These are phyloP conservation scores for Brassica incana DNA, from an alignment of 345 rosid species.

Conservation along the genomic window DNA sequence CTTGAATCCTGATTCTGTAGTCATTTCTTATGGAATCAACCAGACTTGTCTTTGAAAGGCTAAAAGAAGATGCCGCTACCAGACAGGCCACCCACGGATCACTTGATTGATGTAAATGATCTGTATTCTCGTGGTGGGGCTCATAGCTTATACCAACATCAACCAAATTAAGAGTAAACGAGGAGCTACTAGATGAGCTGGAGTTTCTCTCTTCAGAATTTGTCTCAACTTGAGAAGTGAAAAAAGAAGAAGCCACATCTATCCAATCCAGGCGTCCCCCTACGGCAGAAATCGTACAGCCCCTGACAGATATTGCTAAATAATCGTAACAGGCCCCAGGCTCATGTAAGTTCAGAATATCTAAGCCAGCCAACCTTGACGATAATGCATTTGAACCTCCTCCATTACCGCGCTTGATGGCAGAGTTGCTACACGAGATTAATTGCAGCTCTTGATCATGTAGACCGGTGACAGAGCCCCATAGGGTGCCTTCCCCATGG, in stretches of 20 bases:
- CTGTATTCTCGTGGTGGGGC: constrained; percentile 54
- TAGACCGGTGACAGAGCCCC: constrained; percentile 67
- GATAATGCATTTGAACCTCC: constrained; percentile 91
- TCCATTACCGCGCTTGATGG: constrained; percentile 93
- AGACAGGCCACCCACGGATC: constrained; percentile 65
- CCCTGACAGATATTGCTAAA: constrained; percentile 62
- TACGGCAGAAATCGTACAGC: constrained; percentile 78
- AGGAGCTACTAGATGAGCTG: constrained; percentile 44
- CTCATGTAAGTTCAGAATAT: constrained; percentile 64
- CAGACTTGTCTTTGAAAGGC: constrained; percentile 49
- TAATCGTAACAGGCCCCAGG: constrained; percentile 48
- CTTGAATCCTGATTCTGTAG: constrained; percentile 67
- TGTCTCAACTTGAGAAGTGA: constrained; percentile 44
- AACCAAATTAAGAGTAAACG: constrained; percentile 72
- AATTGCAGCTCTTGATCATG: constrained; percentile 64
- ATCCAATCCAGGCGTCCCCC: constrained; percentile 98
- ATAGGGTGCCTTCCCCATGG: constrained; percentile 76
- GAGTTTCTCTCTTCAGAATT: constrained; percentile 41
- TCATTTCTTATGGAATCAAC: constrained; percentile 49
- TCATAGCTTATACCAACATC: constrained; percentile 91
- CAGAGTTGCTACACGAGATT: constrained; percentile 76
- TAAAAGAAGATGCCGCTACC: constrained; percentile 82
- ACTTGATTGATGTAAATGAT: constrained; percentile 39
- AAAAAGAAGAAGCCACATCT: constrained; percentile 66
- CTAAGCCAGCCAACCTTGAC: constrained; percentile 80